A percentile compares a stretch with the other conserved stretches of the same genome.
Conservation (phyloP, 2,329 filamentous ascomycete genomes). For the Claviceps sp. region DNA sequence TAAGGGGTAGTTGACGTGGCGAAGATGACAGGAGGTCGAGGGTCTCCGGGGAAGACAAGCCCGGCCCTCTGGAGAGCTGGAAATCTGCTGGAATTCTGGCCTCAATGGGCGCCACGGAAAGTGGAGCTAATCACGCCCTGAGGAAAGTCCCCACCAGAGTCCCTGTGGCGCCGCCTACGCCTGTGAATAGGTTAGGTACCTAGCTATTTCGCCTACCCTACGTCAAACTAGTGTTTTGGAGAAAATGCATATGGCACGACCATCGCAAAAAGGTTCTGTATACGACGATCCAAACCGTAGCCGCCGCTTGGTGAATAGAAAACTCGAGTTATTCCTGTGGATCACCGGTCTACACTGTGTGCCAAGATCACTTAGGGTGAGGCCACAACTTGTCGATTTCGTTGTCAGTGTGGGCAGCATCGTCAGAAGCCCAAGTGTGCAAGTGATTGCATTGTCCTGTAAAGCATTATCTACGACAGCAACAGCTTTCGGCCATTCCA, state of each 20-base stretch:
- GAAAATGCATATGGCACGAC: no score
- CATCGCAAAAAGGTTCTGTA: no score
- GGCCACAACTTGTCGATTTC: no score
- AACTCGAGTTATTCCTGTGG: no score
- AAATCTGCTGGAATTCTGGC: conserved; percentile 6
- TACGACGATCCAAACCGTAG: no score
- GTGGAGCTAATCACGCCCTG: neutral
- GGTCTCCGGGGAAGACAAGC: conserved; percentile 18
- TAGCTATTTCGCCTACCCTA: neutral
- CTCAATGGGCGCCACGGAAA: conserved; percentile 6
- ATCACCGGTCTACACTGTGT: no score
- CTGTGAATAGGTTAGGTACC: no score
- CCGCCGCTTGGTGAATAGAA: no score
- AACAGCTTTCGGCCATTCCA: neutral
- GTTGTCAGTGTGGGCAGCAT: no score
- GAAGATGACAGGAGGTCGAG: conserved; percentile 24
- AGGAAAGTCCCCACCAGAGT: neutral
- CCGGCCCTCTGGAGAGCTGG: no score
- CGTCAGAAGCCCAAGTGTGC: neutral
- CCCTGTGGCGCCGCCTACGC: neutral
- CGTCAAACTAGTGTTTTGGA: no score
- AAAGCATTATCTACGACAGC: neutral
- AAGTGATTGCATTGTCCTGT: neutral
- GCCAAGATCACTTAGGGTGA: no score
- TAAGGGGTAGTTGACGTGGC: conserved; percentile 13